These are phyloP conservation scores for Podaxis sp. DNA, from an alignment of 768 basidiomycete genomes.

Conservation along the genomic window DNA sequence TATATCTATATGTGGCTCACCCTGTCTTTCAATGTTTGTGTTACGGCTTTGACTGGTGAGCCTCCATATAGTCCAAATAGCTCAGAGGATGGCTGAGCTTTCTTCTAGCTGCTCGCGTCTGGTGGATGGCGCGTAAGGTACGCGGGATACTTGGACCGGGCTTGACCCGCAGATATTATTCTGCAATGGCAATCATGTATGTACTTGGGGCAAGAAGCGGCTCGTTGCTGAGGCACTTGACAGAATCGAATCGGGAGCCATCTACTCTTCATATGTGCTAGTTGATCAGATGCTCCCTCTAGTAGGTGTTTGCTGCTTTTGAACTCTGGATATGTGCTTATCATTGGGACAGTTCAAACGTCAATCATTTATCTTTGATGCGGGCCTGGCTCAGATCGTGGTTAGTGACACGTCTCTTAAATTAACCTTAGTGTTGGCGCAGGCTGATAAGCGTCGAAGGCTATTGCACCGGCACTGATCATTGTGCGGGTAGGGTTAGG, in stretches of 20 bases:
- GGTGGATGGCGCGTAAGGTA: constrained; percentile 31
- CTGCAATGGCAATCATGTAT: constrained; percentile 37
- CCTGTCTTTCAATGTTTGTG: constrained; percentile 31
- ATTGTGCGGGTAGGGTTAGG: neutral
- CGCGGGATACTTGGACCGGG: constrained; percentile 27
- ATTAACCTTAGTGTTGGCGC: neutral
- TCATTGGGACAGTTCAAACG: neutral
- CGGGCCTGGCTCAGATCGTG: constrained; percentile 26
- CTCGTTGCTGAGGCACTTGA: neutral
- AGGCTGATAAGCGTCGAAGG: neutral
- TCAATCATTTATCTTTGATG: constrained; percentile 23
- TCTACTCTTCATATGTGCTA: constrained; percentile 28
- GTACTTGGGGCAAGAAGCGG: constrained; percentile 12
- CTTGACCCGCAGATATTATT: constrained; percentile 31
- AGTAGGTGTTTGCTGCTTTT: neutral
- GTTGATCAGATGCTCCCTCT: neutral
- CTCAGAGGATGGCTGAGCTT: neutral
- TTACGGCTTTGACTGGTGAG: constrained; percentile 35
- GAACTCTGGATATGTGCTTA: neutral
- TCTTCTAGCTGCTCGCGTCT: constrained; percentile 32
- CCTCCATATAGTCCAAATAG: neutral
- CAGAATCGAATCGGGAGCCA: constrained; percentile 38
- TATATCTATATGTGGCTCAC: constrained; percentile 35
- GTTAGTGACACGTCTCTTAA: neutral
- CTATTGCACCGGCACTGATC: neutral